phyloP scores from a whole-genome alignment of 2,329 filamentous ascomycete genomes.

The Trichoderma simmonsii region DNA sequence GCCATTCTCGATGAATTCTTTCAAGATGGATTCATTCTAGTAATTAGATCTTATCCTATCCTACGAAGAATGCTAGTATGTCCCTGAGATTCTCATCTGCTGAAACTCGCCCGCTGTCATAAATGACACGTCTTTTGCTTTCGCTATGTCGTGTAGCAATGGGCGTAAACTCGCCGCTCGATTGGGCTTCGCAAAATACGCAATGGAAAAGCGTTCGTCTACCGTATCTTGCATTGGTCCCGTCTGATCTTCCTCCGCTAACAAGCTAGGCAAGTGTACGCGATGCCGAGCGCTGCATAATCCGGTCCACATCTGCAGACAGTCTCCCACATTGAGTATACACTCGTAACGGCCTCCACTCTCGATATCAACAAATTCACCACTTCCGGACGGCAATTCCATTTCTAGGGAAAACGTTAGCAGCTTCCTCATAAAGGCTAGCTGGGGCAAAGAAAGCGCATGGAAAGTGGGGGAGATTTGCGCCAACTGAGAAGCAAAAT shows the following conservation, averaged over 20 bases:
- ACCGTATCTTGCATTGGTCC: neutral
- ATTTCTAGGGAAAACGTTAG: neutral
- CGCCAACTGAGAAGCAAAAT: neutral
- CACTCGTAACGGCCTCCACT: conserved; percentile 13
- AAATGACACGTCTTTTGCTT: neutral
- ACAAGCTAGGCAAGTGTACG: neutral
- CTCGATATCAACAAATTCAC: conserved; percentile 5
- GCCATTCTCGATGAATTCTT: neutral
- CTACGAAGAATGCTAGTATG: neutral
- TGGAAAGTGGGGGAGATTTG: neutral
- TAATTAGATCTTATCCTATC: neutral
- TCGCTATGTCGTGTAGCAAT: neutral
- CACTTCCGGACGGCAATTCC: conserved; percentile 6
- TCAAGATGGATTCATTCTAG: neutral
- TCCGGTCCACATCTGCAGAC: conserved; percentile 9
- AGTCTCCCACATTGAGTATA: conserved; percentile 14
- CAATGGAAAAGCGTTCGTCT: conserved; percentile 9
- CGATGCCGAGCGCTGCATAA: conserved; percentile 11
- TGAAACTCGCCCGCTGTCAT: conserved; percentile 17
- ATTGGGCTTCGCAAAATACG: conserved; percentile 9
- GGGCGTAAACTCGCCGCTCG: conserved; percentile 1
- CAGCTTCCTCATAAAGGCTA: neutral
- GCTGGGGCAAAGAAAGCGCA: neutral
- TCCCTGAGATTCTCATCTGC: conserved; percentile 8
- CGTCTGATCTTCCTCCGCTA: neutral